Evolutionary conservation across 805 yeast species (phyloP), one percentile per base, ranked within the genome.

Genomic region (Candida yuanshanica): DNA sequence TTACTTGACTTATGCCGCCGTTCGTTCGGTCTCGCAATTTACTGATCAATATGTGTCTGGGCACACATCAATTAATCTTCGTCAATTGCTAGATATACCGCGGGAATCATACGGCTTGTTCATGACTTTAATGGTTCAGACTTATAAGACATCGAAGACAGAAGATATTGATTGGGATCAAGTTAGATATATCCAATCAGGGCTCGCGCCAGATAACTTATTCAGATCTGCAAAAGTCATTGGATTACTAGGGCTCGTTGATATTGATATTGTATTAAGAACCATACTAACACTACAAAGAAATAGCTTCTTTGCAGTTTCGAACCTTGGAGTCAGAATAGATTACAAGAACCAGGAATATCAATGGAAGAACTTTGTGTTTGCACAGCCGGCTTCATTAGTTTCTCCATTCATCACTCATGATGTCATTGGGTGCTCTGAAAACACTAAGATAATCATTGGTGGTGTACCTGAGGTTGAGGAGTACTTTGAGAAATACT

Each of bases 311-410:
- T 25, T 43, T 10, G 46, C 43, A 13, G 37, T 39, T 5, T 45
- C 49, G 3, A 45, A 43, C 16, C 18, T 45, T 3, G 47, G 46
- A 3, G 22, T 17, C 17, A 12, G 14, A 31, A 25, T 14, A 20
- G 43, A 24, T 7, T 11, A 8, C 7, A 32, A 17, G 7, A 18
- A 14, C 14, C 5, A 17, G 4, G 7, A 16, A 20, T 9, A 14
- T 40, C 14, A 38, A 40, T 16, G 37, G 36, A 24, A 31, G 33
- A 17, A 9, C 9, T 23, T 11, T 13, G 12, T 33, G 2, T 45
- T 45, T 16, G 34, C 49, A 5, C 49, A 45, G n/a, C 47, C 49
- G 2, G 37, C 37, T 16, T 43, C 39, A n/a, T 33, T 22, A 17
- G 10, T 37, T 10, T 44, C 44, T 2, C 36, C 44, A 6, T 25